Evolutionary conservation across 179 eudicot genomes (phyloP).

Genomic region (Silene noctiflora): DNA sequence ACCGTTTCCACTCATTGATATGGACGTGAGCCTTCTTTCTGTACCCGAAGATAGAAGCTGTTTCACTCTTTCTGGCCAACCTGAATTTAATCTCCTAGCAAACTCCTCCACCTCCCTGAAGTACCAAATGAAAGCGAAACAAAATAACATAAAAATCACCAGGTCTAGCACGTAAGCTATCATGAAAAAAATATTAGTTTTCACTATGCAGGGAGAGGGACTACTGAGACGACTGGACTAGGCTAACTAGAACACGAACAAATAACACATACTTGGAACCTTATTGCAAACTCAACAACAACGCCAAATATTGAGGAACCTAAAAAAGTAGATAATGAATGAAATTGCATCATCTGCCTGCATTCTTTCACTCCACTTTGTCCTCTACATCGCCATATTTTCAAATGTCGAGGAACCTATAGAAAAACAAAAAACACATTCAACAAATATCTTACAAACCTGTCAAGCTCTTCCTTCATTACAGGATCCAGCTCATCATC

Average conservation of each 20-base stretch:
- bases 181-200: not conserved
- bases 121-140: not conserved
- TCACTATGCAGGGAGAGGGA: not conserved
- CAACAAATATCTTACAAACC: slow-evolving; percentile 35
- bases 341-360: not conserved
- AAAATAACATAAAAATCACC: not conserved
- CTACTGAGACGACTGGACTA: not conserved
- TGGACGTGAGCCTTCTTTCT: slow-evolving; percentile 38
- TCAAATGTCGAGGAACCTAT: not conserved
- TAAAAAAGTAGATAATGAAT: not conserved
- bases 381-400: not conserved
- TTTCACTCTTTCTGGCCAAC: slow-evolving; percentile 69
- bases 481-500: slow-evolving; percentile 85
- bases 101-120: slow-evolving; percentile 66
- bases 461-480: slow-evolving; percentile 77
- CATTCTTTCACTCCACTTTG: not conserved
- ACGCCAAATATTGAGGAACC: not conserved
- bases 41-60: slow-evolving; percentile 51
- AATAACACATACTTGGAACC: not conserved
- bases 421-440: not conserved
- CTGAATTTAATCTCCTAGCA: slow-evolving; percentile 63
- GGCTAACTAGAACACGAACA: not conserved
- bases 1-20: slow-evolving; percentile 41
- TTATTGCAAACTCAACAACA: too few relatives aligned
- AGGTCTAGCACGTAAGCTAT: not conserved